These are phyloP conservation scores for Magnaporthales sp. DNA, from an alignment of 2,329 filamentous ascomycete genomes.

Conservation along the genomic window DNA sequence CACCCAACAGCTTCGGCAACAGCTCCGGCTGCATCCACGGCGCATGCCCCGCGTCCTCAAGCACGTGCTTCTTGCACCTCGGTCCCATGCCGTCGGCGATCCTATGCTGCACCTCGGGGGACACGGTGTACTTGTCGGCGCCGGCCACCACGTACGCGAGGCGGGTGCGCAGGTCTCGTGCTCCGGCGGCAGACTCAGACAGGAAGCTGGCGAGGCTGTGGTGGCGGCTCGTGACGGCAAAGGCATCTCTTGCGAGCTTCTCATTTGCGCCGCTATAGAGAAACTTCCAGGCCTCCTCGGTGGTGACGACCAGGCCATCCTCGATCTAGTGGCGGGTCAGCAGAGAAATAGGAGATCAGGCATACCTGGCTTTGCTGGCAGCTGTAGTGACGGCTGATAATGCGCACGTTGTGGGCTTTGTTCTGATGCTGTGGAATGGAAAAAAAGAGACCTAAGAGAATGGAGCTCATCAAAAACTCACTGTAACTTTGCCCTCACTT, in stretches of 20 bases:
- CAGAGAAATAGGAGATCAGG: not conserved
- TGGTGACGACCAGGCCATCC: not conserved
- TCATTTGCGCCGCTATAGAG: not conserved
- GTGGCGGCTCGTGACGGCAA: not conserved
- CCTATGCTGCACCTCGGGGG: not conserved
- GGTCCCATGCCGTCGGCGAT: constrained; percentile 1
- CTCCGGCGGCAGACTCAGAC: not conserved
- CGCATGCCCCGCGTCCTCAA: not conserved
- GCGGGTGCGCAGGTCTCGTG: not conserved
- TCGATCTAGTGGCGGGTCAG: not conserved
- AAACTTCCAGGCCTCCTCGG: not conserved
- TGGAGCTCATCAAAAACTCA: too few species aligned
- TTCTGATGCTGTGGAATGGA: too few species aligned
- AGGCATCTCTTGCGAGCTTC: not conserved
- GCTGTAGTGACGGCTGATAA: too few species aligned
- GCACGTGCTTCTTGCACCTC: not conserved
- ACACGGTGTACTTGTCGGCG: not conserved
- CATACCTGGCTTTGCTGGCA: too few species aligned
- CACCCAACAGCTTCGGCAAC: not conserved
- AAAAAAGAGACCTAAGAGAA: too few species aligned
- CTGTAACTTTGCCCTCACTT: not conserved
- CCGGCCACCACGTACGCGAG: constrained; percentile 4
- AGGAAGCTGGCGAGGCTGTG: not conserved
- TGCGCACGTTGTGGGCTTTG: too few species aligned
- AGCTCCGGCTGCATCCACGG: not conserved